Percentiles rank a stretch among this genome's conserved stretches.
phyloP scores from a whole-genome alignment of 1,284 basidiomycete species.

The Acaromyces ingoldii region DNA sequence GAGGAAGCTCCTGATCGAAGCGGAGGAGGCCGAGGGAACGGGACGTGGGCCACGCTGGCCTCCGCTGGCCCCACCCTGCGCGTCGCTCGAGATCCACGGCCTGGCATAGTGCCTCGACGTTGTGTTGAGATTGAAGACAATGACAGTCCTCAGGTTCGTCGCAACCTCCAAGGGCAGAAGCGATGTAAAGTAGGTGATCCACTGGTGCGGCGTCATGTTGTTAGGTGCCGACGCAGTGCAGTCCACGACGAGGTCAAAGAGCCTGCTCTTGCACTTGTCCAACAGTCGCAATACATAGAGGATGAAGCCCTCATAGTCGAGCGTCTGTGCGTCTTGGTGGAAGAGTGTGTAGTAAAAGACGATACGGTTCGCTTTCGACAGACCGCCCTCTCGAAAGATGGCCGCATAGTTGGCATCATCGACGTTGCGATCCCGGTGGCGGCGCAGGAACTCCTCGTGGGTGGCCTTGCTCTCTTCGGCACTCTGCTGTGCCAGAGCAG shows the following conservation, averaged over 20 bases:
- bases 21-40: not conserved
- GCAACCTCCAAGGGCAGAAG: constrained; percentile 29
- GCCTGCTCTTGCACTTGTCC: constrained; percentile 19
- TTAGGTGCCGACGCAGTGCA: constrained; percentile 25
- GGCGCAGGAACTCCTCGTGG: constrained; percentile 34
- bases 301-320: constrained; percentile 78
- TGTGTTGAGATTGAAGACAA: constrained; percentile 41
- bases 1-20: not conserved
- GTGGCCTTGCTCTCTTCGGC: constrained; percentile 15
- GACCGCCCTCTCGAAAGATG: constrained; percentile 35
- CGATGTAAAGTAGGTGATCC: constrained; percentile 38
- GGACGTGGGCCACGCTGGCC: not conserved
- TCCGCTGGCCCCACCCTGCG: not conserved
- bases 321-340: constrained; percentile 69
- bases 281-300: constrained; percentile 32
- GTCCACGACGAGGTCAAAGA: constrained; percentile 38
- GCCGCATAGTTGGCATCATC: constrained; percentile 29
- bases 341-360: constrained; percentile 55
- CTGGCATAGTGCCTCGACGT: constrained; percentile 22
- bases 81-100: not conserved
- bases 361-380: constrained; percentile 49
- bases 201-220: constrained; percentile 34
- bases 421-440: constrained; percentile 30
- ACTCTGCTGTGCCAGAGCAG: not conserved
- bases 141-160: constrained; percentile 29